phyloP scores from a whole-genome alignment of 495 filamentous ascomycete genomes.

The Neurospora sp. region DNA sequence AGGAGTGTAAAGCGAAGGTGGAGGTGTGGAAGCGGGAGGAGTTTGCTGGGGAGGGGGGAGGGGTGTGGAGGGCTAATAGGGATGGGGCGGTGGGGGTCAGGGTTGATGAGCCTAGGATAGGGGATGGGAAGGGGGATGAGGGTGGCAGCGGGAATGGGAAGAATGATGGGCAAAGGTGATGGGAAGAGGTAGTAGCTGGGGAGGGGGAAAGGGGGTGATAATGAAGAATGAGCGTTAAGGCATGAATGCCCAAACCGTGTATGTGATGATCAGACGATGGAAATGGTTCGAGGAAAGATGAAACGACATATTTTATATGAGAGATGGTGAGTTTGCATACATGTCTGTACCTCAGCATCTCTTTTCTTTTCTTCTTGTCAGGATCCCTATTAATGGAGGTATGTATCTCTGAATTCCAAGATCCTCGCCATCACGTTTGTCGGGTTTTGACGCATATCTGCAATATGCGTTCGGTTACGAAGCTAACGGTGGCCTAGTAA shows the following conservation, averaged over 20 bases:
- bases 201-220: background rate
- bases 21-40: slow-evolving; percentile 97
- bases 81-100: slow-evolving; percentile 54
- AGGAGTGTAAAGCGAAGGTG: slow-evolving; percentile 71
- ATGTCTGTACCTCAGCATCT: background rate
- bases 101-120: slow-evolving; percentile 6
- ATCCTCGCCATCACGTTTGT: background rate
- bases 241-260: background rate
- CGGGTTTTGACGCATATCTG: background rate
- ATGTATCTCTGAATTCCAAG: background rate
- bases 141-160: background rate
- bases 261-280: background rate
- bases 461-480: background rate
- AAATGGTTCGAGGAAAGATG: background rate
- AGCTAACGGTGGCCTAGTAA: background rate
- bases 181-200: background rate
- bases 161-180: background rate
- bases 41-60: slow-evolving; percentile 65
- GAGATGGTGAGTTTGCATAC: background rate
- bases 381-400: background rate
- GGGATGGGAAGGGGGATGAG: background rate
- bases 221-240: background rate
- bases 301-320: background rate
- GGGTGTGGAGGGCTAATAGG: slow-evolving; percentile 85
- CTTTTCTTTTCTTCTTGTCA: background rate